Evolutionary conservation across 768 basidiomycete species (phyloP), one percentile per base, ranked within the genome.

Genomic region (Solioccasus polychromus): DNA sequence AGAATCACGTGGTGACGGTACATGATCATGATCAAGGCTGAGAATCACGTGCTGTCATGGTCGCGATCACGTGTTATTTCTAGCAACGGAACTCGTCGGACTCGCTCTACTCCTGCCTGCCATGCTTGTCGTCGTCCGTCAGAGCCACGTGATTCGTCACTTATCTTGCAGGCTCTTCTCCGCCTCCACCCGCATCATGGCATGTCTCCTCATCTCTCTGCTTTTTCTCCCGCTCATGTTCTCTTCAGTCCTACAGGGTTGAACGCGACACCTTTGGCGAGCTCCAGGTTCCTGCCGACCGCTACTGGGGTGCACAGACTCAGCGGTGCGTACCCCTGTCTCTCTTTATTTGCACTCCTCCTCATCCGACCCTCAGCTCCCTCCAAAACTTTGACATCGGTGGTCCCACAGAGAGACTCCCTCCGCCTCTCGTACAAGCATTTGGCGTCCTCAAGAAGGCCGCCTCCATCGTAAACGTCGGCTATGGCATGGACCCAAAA

Each of bases 371-470:
- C 15, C 26, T 2, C 23, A 91, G 92, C 35, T 95, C 92, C 17
- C 74, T 98, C 50, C 88, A 94, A 68, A 99, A 99, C 68, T 99
- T 99, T 57, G 94, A 99, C 63, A 99, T 99, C 56, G 96, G 96
- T 47, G 96, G 96, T 17, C 84, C 88, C 17, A 73, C 91, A 2
- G 96, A 99, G 66, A 83, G 94, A 47, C 81, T 98, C 52, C 96
- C 96, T 1, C 82, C 81, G 12, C 92, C 95, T n/a, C 73, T 99
- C 32, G 95, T 99, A 73, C 91, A 95, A 66, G 96, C 96, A 0
- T 99, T 99, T 55, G 96, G 93, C 59, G 83, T 96, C 8, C 76
- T 99, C 63, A 99, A 99, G 72, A 96, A 96, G 70, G 95, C 96
- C 5, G 96, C 95, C 2, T 85, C 92, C 9, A 71, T 85, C 44